Percentiles rank a stretch among this genome's conserved stretches.
Evolutionary conservation across 2,329 filamentous ascomycete species (phyloP).

Genomic region (Alternaria alternata): DNA sequence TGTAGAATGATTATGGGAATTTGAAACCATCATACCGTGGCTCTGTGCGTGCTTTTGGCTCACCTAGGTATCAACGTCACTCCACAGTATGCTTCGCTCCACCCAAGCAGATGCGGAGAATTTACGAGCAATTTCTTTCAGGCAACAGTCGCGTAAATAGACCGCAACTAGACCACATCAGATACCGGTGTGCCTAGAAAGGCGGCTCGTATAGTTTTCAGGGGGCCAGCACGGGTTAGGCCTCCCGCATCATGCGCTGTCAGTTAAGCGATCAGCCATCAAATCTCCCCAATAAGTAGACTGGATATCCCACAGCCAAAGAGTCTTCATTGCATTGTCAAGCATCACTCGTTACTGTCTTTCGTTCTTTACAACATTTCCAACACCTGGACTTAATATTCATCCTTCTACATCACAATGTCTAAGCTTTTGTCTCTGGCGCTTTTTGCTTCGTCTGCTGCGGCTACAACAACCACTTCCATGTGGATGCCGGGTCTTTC

Average conservation of each 20-base stretch:
- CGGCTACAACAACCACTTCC: conserved; percentile 40
- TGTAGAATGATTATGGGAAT: not conserved
- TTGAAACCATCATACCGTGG: not conserved
- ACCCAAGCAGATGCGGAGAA: conserved; percentile 1
- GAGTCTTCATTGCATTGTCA: not conserved
- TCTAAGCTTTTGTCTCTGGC: conserved; percentile 30
- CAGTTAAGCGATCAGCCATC: conserved; percentile 5
- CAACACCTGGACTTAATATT: not conserved
- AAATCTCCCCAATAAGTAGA: conserved; percentile 13
- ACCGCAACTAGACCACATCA: conserved; percentile 3
- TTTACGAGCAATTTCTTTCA: conserved; percentile 6
- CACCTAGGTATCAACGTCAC: not conserved
- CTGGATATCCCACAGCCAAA: not conserved
- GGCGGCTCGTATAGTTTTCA: not conserved
- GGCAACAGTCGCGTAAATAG: conserved; percentile 6
- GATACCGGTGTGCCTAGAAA: conserved; percentile 7
- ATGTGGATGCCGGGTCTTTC: conserved; percentile 35
- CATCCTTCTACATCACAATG: conserved; percentile 23
- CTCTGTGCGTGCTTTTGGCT: not conserved
- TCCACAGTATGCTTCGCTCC: not conserved
- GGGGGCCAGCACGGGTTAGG: conserved; percentile 13
- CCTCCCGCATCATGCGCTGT: conserved; percentile 15
- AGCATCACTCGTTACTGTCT: conserved; percentile 12
- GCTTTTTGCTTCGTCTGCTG: conserved; percentile 29
- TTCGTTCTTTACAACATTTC: not conserved